Evolutionary conservation across 2,329 filamentous ascomycete species (phyloP).

Genomic region (Ceratocystis harringtonii): DNA sequence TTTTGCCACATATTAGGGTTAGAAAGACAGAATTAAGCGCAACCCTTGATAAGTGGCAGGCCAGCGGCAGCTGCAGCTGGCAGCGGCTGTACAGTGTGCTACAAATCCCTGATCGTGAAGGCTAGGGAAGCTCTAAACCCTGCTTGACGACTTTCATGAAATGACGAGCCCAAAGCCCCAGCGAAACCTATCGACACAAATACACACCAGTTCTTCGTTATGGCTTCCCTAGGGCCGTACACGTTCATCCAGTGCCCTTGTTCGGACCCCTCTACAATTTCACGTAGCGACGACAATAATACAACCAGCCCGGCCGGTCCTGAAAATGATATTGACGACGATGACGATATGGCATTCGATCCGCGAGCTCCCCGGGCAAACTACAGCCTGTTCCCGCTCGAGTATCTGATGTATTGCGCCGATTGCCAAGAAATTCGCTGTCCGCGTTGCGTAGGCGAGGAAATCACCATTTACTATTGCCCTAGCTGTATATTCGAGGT

Average conservation of each 20-base stretch:
- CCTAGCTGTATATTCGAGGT: slow-evolving; percentile 93
- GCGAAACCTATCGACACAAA: slow-evolving; percentile 29
- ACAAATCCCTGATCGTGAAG: not conserved
- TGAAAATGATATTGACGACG: slow-evolving; percentile 29
- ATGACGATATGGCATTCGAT: slow-evolving; percentile 71
- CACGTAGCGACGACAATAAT: slow-evolving; percentile 17
- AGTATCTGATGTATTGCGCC: slow-evolving; percentile 90
- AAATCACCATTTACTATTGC: slow-evolving; percentile 90
- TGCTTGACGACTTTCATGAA: not conserved
- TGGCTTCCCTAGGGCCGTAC: slow-evolving; percentile 32
- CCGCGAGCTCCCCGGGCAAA: slow-evolving; percentile 71
- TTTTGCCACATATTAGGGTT: not conserved
- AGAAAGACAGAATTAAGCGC: not conserved
- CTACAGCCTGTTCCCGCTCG: slow-evolving; percentile 83
- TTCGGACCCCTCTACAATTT: slow-evolving; percentile 31
- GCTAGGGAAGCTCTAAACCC: slow-evolving; percentile 3
- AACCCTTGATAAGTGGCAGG: not conserved
- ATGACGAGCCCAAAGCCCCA: not conserved
- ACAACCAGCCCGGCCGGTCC: slow-evolving; percentile 19
- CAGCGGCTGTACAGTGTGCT: not conserved
- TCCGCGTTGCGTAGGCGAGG: slow-evolving; percentile 78
- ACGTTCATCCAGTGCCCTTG: slow-evolving; percentile 54
- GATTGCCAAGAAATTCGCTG: slow-evolving; percentile 95
- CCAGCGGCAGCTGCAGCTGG: not conserved
- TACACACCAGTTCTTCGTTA: not conserved